These are phyloP conservation scores for Colletotrichum tabaci DNA, from an alignment of 2,329 filamentous ascomycete genomes.

Conservation along the genomic window DNA sequence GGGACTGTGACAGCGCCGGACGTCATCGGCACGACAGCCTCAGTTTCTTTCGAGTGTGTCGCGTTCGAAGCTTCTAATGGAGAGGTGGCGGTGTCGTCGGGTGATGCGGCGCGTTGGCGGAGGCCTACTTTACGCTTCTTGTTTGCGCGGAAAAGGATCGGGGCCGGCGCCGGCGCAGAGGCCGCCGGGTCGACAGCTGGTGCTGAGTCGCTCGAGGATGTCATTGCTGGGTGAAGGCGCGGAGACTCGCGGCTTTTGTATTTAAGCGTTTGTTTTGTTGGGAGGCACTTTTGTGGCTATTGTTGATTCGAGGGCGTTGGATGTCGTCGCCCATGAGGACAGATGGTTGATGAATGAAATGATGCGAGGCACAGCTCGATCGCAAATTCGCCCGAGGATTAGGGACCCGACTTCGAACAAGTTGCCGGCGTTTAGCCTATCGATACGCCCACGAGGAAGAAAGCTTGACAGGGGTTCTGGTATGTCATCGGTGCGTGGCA, in stretches of 20 bases:
- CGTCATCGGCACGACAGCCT: constrained; percentile 29
- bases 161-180: constrained; percentile 44
- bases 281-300: neutral
- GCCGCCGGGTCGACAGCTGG: constrained; percentile 29
- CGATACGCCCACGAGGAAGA: neutral
- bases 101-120: constrained; percentile 61
- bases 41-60: neutral
- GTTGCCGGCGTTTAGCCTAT: constrained; percentile 15
- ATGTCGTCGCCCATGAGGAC: constrained; percentile 2
- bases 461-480: neutral
- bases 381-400: constrained; percentile 12
- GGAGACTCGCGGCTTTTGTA: neutral
- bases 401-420: neutral
- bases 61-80: neutral
- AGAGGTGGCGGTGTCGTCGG: constrained; percentile 45
- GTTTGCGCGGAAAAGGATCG: constrained; percentile 67
- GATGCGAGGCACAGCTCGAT: neutral
- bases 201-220: constrained; percentile 44
- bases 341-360: neutral
- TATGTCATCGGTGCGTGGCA: constrained; percentile 28
- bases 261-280: no score
- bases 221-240: constrained; percentile 42
- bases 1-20: constrained; percentile 27
- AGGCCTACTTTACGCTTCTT: constrained; percentile 73
- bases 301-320: neutral